Evolutionary conservation across 441 rosid genomes (phyloP).

Genomic region (Adansonia grandidieri): DNA sequence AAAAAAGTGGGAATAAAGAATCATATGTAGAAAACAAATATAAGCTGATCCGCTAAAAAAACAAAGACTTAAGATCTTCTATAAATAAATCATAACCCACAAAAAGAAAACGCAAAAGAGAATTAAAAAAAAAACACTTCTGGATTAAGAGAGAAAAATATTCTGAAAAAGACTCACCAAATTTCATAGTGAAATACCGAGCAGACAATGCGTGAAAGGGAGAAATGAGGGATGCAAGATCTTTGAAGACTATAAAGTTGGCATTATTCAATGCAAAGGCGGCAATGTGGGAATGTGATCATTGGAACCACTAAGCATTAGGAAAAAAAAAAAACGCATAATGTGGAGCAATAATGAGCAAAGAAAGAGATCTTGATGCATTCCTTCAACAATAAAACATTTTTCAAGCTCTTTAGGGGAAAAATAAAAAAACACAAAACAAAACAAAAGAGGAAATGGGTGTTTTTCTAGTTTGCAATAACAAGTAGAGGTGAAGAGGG

Average conservation of each 20-base stretch:
- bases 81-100: conserved; percentile 5
- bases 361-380: conserved; percentile 26
- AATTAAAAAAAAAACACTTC: too few relatives aligned
- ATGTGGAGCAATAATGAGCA: conserved; percentile 27
- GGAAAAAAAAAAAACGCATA: conserved; percentile 5
- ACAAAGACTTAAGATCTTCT: neutral
- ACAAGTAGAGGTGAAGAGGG: neutral
- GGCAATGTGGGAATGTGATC: conserved; percentile 22
- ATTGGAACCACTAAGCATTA: conserved; percentile 25
- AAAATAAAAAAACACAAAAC: too few relatives aligned
- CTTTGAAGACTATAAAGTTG: conserved; percentile 24
- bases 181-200: conserved; percentile 34
- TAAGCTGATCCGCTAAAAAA: neutral
- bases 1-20: neutral
- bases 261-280: conserved; percentile 27
- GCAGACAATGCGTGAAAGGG: conserved; percentile 22
- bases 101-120: neutral
- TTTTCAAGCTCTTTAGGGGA: neutral
- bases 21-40: conserved; percentile 4
- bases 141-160: neutral
- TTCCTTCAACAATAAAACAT: conserved; percentile 15
- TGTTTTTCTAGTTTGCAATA: neutral
- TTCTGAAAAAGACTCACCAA: conserved; percentile 29
- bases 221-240: conserved; percentile 24
- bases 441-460: too few relatives aligned